Evolutionary conservation across 306 rosid genomes (phyloP), one percentile per base, ranked within the genome.

Genomic region (Dryas drummondii): DNA sequence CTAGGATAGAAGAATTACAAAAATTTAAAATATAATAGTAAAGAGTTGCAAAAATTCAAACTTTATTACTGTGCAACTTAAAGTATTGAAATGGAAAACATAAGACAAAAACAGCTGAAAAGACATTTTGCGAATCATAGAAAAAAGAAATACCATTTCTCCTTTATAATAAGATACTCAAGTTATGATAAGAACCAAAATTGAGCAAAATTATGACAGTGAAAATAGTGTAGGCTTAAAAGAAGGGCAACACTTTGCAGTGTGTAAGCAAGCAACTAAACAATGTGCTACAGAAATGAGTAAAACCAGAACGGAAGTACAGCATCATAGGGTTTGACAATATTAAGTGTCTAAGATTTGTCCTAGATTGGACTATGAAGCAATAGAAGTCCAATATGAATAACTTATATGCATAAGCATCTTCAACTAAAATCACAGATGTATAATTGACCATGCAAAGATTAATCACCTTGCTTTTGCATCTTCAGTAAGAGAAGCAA

Each of bases 401-500:
- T 6, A 56, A n/a, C 53, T 78, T 62, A 72, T 22, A 76, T 48
- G 50, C 70, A 74, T 4, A 49, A 15, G 72, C 70, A 66, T 68
- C 56, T 61, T 63, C 72, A 73, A 80, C 81, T 37, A 80, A 76
- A 56, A 37, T 40, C 22, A 61, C 63, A 77, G 68, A 82, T 62
- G 75, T 44, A 79, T 12, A 68, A 70, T 48, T 78, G 63, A 49
- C 70, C 61, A 70, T 71, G 78, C 67, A 59, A 79, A 59, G 81
- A 79, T 55, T 81, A 81, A 77, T 91, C 88, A 94, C 98, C 98
- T 94, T 79, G 84, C 78, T 88, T 87, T 94, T 72, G 79, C 88
- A 84, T 75, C 88, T 70, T 91, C 97, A 65, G 92, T 68, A 75
- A 87, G 88, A 67, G 93, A 86, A 70, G 93, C 71, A 84, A 91